A percentile compares a stretch with the other conserved stretches of the same genome.
Conservation (phyloP, 257 asterid genomes). For the Parsonsia alboflavescens region DNA sequence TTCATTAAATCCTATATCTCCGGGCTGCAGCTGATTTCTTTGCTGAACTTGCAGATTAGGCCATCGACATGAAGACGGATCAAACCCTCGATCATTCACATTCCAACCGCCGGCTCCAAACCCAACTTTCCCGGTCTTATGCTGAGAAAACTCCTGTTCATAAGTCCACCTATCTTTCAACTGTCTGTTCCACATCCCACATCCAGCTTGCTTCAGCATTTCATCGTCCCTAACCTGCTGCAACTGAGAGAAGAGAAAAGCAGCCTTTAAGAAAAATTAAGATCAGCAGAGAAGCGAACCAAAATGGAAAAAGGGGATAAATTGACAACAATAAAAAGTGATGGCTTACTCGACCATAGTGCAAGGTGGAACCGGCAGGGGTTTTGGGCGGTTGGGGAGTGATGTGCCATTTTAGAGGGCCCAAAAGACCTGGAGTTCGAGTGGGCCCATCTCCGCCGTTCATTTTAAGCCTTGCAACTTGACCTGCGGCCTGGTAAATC, state of each 20-base stretch:
- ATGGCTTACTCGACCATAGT: slow-evolving; percentile 29
- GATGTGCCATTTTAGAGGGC: slow-evolving; percentile 20
- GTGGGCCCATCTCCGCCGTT: slow-evolving; percentile 26
- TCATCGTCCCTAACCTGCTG: slow-evolving; percentile 21
- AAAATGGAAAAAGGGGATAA: not conserved
- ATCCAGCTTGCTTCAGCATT: slow-evolving; percentile 28
- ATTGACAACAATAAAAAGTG: not conserved
- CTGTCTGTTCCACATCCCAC: slow-evolving; percentile 36
- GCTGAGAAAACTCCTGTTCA: slow-evolving; percentile 24
- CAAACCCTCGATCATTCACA: not conserved
- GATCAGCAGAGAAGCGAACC: not conserved
- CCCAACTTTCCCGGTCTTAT: not conserved
- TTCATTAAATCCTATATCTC: not conserved
- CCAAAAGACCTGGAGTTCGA: slow-evolving; percentile 8
- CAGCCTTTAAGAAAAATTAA: not conserved
- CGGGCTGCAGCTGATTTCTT: not conserved
- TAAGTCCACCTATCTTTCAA: slow-evolving; percentile 7
- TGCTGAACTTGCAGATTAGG: slow-evolving; percentile 19
- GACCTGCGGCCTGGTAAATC: slow-evolving; percentile 51
- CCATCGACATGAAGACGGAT: slow-evolving; percentile 20
- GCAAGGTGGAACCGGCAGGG: slow-evolving; percentile 16
- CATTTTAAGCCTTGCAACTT: slow-evolving; percentile 42
- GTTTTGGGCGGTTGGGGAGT: slow-evolving; percentile 15
- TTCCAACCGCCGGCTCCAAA: slow-evolving; percentile 1
- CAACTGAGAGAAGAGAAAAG: no score